Percentiles rank a stretch among this genome's conserved stretches.
Conservation (phyloP, 73 alveolate genomes). For the Durusdinium trenchii region DNA sequence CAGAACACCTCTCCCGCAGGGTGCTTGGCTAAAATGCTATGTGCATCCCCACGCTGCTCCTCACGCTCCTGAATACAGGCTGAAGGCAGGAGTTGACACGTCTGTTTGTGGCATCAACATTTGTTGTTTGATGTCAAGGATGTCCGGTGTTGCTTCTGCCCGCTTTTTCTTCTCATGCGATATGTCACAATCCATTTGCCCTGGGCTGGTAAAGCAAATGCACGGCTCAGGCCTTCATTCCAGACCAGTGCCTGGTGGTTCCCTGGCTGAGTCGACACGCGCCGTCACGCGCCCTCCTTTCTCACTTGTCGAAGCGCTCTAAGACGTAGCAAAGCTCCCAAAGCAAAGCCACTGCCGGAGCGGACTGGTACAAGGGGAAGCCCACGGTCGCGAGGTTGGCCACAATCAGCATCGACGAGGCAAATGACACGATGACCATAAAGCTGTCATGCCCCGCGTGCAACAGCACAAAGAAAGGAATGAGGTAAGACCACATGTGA, state of each 20-base stretch:
- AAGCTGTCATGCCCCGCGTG: constrained; percentile 1
- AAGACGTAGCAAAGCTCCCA: constrained; percentile 44
- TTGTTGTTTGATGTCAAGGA: too few relatives aligned
- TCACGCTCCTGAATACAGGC: constrained; percentile 70
- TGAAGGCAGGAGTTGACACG: not conserved
- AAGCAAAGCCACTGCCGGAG: constrained; percentile 30
- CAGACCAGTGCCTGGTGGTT: constrained; percentile 17
- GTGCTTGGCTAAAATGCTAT: constrained; percentile 62
- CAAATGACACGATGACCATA: constrained; percentile 8
- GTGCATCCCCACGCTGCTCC: constrained; percentile 89
- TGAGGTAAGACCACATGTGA: constrained; percentile 52
- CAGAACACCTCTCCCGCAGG: constrained; percentile 65
- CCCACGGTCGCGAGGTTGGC: constrained; percentile 57
- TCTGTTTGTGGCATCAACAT: too few relatives aligned
- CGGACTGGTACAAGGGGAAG: constrained; percentile 21
- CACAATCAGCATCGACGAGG: not conserved
- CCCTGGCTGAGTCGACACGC: not conserved
- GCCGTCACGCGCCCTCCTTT: not conserved
- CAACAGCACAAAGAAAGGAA: constrained; percentile 7
- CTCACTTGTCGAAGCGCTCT: constrained; percentile 41
- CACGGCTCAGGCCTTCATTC: constrained; percentile 27
- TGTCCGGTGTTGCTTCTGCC: not conserved
- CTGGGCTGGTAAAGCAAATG: not conserved
- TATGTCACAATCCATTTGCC: not conserved
- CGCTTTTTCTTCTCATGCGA: not conserved